Conservation (phyloP, 2,329 filamentous ascomycete species). For the Juglanconis juglandina region DNA sequence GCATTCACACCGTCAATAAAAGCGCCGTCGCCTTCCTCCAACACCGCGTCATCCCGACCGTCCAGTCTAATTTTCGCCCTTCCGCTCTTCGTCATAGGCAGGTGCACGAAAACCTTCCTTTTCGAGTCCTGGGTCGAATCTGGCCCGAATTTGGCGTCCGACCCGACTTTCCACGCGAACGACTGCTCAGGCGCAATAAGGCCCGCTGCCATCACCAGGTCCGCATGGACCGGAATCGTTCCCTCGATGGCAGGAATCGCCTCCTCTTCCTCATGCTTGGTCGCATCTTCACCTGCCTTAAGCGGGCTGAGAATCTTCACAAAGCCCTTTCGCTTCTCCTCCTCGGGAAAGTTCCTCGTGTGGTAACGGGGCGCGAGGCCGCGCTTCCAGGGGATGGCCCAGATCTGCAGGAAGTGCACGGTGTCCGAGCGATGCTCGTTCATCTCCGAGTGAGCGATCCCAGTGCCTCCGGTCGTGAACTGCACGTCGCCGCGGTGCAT, state of each 20-base stretch:
- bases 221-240: conserved; percentile 81
- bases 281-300: conserved; percentile 62
- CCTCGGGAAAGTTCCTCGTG: conserved; percentile 69
- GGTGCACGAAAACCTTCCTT: conserved; percentile 75
- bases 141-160: conserved; percentile 13
- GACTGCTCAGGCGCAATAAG: conserved; percentile 63
- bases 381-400: conserved; percentile 74
- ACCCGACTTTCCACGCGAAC: conserved; percentile 73
- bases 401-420: conserved; percentile 86
- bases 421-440: conserved; percentile 70
- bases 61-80: conserved; percentile 69
- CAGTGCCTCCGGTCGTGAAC: conserved; percentile 83
- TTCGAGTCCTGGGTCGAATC: conserved; percentile 48
- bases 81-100: conserved; percentile 75
- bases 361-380: conserved; percentile 74
- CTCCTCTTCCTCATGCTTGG: conserved; percentile 58
- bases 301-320: conserved; percentile 74
- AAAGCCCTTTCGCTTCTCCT: conserved; percentile 66
- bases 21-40: conserved; percentile 77
- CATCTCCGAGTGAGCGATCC: conserved; percentile 76
- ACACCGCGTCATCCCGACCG: conserved; percentile 61
- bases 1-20: conserved; percentile 65
- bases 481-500: conserved; percentile 81
- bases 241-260: conserved; percentile 58
- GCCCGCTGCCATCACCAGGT: conserved; percentile 77